A percentile compares a stretch with the other conserved stretches of the same genome.
Evolutionary conservation across 306 rosid species (phyloP).

Genomic region (Mimosa bimucronata): DNA sequence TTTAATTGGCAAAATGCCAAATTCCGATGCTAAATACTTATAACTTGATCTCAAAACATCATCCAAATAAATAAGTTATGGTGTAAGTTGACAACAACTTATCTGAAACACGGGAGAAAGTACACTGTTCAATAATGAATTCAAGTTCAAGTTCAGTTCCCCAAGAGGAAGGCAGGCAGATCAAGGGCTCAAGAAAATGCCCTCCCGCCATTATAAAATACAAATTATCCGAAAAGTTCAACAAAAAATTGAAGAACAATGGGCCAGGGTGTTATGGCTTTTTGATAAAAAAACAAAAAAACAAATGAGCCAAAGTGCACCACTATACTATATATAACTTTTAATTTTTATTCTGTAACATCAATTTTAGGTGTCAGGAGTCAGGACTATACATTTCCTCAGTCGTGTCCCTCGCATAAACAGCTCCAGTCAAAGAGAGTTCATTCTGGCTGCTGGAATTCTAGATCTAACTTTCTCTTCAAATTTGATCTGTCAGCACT

Average conservation of each 20-base stretch:
- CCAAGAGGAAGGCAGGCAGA: slow-evolving; percentile 4
- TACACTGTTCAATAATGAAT: slow-evolving; percentile 40
- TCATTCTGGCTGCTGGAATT: slow-evolving; percentile 75
- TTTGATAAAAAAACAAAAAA: neutral
- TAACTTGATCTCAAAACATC: too few species aligned
- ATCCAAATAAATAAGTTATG: too few species aligned
- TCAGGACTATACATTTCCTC: slow-evolving; percentile 39
- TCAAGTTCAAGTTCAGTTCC: slow-evolving; percentile 31
- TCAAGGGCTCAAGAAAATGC: slow-evolving; percentile 33
- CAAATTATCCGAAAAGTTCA: slow-evolving; percentile 38
- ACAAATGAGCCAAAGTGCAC: slow-evolving; percentile 19
- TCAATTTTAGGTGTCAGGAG: slow-evolving; percentile 41
- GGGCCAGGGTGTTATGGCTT: neutral
- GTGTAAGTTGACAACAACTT: neutral
- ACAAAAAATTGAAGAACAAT: slow-evolving; percentile 22
- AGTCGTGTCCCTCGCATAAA: slow-evolving; percentile 11
- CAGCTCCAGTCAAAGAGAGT: slow-evolving; percentile 34
- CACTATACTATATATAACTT: neutral
- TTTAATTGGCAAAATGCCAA: neutral
- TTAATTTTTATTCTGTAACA: slow-evolving; percentile 14
- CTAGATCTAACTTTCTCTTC: slow-evolving; percentile 93
- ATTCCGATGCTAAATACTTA: neutral
- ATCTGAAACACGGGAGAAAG: slow-evolving; percentile 9
- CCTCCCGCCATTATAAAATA: slow-evolving; percentile 39
- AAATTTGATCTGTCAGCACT: slow-evolving; percentile 94